phyloP scores from a whole-genome alignment of 2,329 filamentous ascomycete genomes.

The Aspergillus sp. region DNA sequence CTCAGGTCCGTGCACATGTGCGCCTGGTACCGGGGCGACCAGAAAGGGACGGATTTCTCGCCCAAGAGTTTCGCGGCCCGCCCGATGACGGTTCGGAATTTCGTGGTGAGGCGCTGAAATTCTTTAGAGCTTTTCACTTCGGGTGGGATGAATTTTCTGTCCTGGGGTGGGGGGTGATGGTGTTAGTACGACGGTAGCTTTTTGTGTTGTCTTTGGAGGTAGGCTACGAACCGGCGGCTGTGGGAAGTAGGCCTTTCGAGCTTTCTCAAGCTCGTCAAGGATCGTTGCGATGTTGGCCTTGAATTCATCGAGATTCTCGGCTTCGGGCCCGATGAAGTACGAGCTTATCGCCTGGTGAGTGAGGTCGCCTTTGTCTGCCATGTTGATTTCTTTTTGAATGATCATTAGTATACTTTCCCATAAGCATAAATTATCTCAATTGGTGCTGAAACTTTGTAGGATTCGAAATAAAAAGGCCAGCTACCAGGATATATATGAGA shows the following conservation, averaged over 20 bases:
- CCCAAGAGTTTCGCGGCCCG: conserved; percentile 46
- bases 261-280: conserved; percentile 15
- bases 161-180: background rate
- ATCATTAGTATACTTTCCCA: no score
- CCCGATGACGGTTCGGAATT: conserved; percentile 41
- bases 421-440: no score
- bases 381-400: background rate
- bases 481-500: no score
- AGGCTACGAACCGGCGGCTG: background rate
- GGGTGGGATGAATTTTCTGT: conserved; percentile 15
- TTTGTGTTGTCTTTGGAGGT: no score
- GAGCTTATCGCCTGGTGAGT: conserved; percentile 15
- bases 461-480: no score
- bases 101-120: conserved; percentile 33
- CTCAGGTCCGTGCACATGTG: conserved; percentile 53
- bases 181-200: background rate
- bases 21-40: conserved; percentile 49
- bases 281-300: conserved; percentile 13
- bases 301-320: conserved; percentile 10
- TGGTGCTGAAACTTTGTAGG: no score
- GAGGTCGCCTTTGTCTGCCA: conserved; percentile 1
- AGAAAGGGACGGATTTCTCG: conserved; percentile 53
- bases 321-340: conserved; percentile 15
- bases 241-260: conserved; percentile 8
- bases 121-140: background rate